Percentiles rank a stretch among this genome's conserved stretches.
Evolutionary conservation across 306 rosid genomes (phyloP).

Genomic region (Rosa chinensis): DNA sequence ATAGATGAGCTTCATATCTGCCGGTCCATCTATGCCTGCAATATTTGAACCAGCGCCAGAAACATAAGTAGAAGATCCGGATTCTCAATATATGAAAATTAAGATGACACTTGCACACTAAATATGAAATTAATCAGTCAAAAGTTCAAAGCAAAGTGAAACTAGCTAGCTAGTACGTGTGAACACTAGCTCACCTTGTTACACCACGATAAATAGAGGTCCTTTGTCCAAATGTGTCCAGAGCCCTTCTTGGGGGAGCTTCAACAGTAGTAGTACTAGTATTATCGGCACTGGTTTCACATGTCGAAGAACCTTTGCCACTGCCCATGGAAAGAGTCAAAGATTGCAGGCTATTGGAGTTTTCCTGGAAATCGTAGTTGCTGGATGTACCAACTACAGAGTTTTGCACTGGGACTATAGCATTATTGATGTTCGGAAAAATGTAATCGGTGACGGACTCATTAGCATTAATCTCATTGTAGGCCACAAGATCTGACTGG

Average conservation of each 20-base stretch:
- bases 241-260: slow-evolving; percentile 73
- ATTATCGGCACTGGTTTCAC: slow-evolving; percentile 70
- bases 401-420: slow-evolving; percentile 55
- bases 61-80: background rate
- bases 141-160: background rate
- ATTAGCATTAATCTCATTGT: slow-evolving; percentile 51
- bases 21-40: slow-evolving; percentile 98
- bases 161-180: background rate
- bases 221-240: slow-evolving; percentile 95
- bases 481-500: slow-evolving; percentile 68
- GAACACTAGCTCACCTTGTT: slow-evolving; percentile 52
- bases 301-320: slow-evolving; percentile 63
- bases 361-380: slow-evolving; percentile 67
- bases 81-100: background rate
- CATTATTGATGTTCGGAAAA: slow-evolving; percentile 31
- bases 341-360: slow-evolving; percentile 64
- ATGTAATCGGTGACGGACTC: slow-evolving; percentile 75
- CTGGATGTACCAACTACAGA: slow-evolving; percentile 41
- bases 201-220: slow-evolving; percentile 98
- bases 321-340: slow-evolving; percentile 93
- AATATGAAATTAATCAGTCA: background rate
- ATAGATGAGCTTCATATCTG: slow-evolving; percentile 96
- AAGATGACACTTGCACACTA: background rate
- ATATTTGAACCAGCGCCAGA: background rate
- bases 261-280: slow-evolving; percentile 43